These are phyloP conservation scores for Lactifluus volemus DNA, from an alignment of 768 basidiomycete species.

Conservation along the genomic window DNA sequence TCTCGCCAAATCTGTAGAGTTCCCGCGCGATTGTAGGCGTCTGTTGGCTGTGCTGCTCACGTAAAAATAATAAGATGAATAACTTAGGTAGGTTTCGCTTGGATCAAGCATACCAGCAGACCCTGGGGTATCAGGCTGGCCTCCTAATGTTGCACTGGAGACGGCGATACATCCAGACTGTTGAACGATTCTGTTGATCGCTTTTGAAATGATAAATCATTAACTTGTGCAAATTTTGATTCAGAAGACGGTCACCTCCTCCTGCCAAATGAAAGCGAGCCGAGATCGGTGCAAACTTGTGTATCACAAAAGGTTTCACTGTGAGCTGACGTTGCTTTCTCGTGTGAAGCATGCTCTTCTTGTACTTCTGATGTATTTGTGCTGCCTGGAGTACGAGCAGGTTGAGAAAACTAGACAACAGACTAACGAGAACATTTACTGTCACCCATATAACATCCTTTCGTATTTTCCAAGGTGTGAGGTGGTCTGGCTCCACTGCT, in stretches of 20 bases:
- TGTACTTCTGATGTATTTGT: not conserved
- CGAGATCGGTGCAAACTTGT: not conserved
- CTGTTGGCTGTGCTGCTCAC: not conserved
- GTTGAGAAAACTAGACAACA: not conserved
- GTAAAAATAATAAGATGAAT: not conserved
- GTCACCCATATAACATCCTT: conserved; percentile 10
- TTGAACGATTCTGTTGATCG: conserved; percentile 11
- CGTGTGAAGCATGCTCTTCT: not conserved
- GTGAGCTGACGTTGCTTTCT: not conserved
- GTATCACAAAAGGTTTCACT: not conserved
- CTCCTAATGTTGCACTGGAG: conserved; percentile 14
- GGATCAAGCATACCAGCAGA: not conserved
- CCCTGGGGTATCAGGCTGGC: not conserved
- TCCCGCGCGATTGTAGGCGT: conserved; percentile 11
- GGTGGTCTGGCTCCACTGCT: not conserved
- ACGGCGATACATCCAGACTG: conserved; percentile 6
- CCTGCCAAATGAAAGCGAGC: conserved; percentile 2
- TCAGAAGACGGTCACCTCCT: not conserved
- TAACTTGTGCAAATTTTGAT: not conserved
- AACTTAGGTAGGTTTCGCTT: not conserved
- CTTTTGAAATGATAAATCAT: not conserved
- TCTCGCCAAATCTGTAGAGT: conserved; percentile 15
- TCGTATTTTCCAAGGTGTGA: not conserved
- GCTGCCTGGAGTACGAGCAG: not conserved
- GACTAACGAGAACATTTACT: not conserved